Evolutionary conservation across 2,329 filamentous ascomycete species (phyloP).

Genomic region (Berkeleyomyces basicola): DNA sequence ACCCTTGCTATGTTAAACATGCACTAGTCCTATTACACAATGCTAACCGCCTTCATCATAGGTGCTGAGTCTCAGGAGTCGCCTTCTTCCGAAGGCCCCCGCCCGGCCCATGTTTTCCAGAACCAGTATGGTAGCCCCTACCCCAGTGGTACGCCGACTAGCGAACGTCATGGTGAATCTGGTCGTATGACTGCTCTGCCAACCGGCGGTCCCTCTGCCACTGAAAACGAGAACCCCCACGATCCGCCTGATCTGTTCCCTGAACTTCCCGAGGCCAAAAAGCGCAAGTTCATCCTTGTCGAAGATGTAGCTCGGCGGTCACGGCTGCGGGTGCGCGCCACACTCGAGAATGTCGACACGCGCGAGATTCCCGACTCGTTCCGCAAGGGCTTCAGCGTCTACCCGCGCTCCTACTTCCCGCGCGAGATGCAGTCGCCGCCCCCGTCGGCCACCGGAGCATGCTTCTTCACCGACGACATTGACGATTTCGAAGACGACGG

Average conservation of each 20-base stretch:
- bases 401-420: conserved; percentile 79
- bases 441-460: conserved; percentile 54
- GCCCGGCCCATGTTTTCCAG: conserved; percentile 2
- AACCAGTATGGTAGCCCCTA: conserved; percentile 6
- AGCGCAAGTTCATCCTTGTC: conserved; percentile 91
- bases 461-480: conserved; percentile 56
- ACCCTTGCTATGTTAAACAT: background rate
- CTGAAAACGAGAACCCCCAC: conserved; percentile 32
- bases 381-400: conserved; percentile 77
- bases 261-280: conserved; percentile 75
- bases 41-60: background rate
- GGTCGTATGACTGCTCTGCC: background rate
- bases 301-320: conserved; percentile 72
- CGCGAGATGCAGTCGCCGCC: conserved; percentile 82
- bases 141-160: conserved; percentile 5
- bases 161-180: conserved; percentile 2
- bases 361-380: conserved; percentile 94
- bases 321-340: conserved; percentile 75
- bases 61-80: conserved; percentile 7
- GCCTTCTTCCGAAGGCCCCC: conserved; percentile 4
- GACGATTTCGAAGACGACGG: conserved; percentile 36
- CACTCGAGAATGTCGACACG: conserved; percentile 84
- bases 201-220: background rate
- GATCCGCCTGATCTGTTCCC: conserved; percentile 62
- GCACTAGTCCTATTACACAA: background rate